Evolutionary conservation across 441 rosid genomes (phyloP), one percentile per base, ranked within the genome.

Genomic region (Codiaeum variegatum): DNA sequence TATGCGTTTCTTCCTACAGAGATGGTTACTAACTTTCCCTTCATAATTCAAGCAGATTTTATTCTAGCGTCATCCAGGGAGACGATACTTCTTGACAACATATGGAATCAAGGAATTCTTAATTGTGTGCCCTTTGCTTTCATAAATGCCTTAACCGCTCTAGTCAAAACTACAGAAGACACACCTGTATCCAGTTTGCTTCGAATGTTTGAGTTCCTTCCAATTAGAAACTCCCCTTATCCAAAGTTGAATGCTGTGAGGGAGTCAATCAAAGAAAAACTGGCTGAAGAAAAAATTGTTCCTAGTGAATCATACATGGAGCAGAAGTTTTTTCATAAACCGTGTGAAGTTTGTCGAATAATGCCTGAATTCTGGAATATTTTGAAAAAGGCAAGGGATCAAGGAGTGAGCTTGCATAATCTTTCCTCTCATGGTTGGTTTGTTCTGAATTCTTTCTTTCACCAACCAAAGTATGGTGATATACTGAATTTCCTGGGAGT

Each of bases 1-100:
- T 92, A 89, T 67, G 96, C 96, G 0, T 92, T 86, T 78, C 92
- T 92, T 67, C 97, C 96, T 0, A 90, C 92, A 0, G 96, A 86
- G 74, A 92, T 92, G 97, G 85, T 90, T 42, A 88, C 96, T 0
- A 85, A 85, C 67, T 88, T 90, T 2, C 94, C 93, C 0, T 92
- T 92, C 72, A 81, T 90, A 0, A 86, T 92, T 6, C 96, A 92
- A 67, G 91, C 90, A 0, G 94, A 92, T 75, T 92, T 92, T 65
- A 73, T 90, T 67, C 71, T 92, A 0, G 82, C 85, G 0, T 92
- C 97, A 5, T 92, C 96, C 0, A 83, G 96, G 66, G 96, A 90
- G 62, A 83, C 87, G 0, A 85, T 91, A 4, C 84, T 84, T 0
- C 46, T 90, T 21, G 91, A 88, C 73, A 80, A 90, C 69, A 77